A percentile compares a stretch with the other conserved stretches of the same genome.
phyloP scores from a whole-genome alignment of 1,284 basidiomycete genomes.

The Apiotrichum gracile region DNA sequence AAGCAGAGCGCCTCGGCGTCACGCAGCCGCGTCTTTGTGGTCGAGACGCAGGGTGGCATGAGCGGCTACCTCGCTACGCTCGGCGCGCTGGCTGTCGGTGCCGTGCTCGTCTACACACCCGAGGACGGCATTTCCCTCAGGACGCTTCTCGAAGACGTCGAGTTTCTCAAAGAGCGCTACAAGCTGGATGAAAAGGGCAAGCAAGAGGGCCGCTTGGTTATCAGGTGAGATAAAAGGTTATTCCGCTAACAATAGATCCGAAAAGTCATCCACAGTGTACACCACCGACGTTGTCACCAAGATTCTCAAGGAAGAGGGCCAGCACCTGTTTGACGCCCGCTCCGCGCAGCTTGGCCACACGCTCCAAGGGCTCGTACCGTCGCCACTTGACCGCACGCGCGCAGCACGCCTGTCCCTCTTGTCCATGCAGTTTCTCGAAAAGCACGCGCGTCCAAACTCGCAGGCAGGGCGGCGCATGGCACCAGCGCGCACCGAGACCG shows the following conservation, averaged over 20 bases:
- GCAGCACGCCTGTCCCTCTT: conserved; percentile 83
- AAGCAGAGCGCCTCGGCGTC: conserved; percentile 96
- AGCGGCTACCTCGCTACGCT: conserved; percentile 94
- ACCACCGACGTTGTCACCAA: conserved; percentile 87
- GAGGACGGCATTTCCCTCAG: conserved; percentile 82
- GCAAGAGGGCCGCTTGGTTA: conserved; percentile 85
- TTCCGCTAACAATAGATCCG: conserved; percentile 50
- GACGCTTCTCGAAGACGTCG: conserved; percentile 74
- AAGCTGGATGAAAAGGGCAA: conserved; percentile 79
- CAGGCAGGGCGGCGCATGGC: conserved; percentile 16
- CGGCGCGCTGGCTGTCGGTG: conserved; percentile 89
- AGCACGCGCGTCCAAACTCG: conserved; percentile 56
- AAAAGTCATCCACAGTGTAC: conserved; percentile 81
- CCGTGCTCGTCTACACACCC: conserved; percentile 88
- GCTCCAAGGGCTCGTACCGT: conserved; percentile 89
- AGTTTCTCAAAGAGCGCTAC: conserved; percentile 83
- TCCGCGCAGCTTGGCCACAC: conserved; percentile 93
- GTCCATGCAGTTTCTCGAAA: conserved; percentile 91
- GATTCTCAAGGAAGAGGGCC: conserved; percentile 92
- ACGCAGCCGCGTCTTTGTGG: conserved; percentile 90
- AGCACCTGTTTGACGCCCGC: conserved; percentile 84
- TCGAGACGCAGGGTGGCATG: conserved; percentile 95
- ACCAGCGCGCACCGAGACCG: conserved; percentile 50
- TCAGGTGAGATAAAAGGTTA: conserved; percentile 51
- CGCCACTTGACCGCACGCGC: conserved; percentile 85